phyloP scores from a whole-genome alignment of 2,329 filamentous ascomycete genomes.

The Polytolypa hystricis region DNA sequence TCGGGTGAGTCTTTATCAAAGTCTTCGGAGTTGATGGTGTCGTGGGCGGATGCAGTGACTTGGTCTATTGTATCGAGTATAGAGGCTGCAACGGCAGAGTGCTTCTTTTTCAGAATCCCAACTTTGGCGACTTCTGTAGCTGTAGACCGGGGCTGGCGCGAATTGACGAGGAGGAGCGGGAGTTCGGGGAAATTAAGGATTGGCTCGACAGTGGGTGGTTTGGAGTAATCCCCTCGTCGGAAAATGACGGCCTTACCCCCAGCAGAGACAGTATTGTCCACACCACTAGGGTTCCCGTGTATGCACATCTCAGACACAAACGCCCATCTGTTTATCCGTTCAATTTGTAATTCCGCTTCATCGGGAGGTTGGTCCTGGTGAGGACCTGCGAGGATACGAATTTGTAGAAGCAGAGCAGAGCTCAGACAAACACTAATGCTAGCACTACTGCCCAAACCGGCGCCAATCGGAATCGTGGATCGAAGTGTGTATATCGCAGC shows the following conservation, averaged over 20 bases:
- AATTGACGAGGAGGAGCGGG: constrained; percentile 81
- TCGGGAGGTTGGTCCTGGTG: constrained; percentile 81
- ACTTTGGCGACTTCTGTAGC: constrained; percentile 81
- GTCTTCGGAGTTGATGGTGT: constrained; percentile 45
- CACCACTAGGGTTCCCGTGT: constrained; percentile 89
- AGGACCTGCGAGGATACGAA: constrained; percentile 76
- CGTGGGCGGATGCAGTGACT: constrained; percentile 46
- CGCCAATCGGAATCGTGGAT: constrained; percentile 77
- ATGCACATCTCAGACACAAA: constrained; percentile 97
- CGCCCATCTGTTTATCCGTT: constrained; percentile 95
- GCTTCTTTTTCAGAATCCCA: constrained; percentile 54
- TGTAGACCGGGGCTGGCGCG: constrained; percentile 76
- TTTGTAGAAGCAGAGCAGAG: constrained; percentile 67
- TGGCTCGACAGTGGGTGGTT: constrained; percentile 64
- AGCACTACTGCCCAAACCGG: constrained; percentile 77
- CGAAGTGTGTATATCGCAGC: constrained; percentile 73
- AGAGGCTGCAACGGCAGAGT: constrained; percentile 65
- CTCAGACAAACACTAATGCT: constrained; percentile 75
- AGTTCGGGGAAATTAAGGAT: constrained; percentile 85
- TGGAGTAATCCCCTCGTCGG: constrained; percentile 64
- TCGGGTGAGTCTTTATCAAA: constrained; percentile 57
- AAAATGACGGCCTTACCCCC: constrained; percentile 93
- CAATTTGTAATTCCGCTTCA: constrained; percentile 80
- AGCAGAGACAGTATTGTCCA: constrained; percentile 92
- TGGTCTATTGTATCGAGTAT: constrained; percentile 77